phyloP scores from a whole-genome alignment of 495 filamentous ascomycete species.

The Hypoxylon fuscum region DNA sequence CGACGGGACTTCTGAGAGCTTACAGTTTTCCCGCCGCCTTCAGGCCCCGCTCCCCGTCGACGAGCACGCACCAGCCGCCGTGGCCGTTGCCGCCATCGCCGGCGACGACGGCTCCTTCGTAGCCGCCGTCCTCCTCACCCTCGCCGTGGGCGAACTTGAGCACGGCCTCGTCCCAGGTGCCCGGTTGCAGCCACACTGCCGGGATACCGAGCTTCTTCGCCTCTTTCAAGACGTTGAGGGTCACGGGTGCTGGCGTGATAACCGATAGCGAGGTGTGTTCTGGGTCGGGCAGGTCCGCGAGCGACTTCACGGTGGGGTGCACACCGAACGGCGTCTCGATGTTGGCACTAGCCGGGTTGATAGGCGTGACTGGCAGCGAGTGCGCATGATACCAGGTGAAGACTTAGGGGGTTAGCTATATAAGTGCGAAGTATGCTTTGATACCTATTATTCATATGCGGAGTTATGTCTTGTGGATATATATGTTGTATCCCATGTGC shows the following conservation, averaged over 20 bases:
- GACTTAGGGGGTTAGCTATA: constrained; percentile 61
- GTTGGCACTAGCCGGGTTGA: constrained; percentile 72
- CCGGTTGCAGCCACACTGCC: constrained; percentile 92
- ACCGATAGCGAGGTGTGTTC: constrained; percentile 79
- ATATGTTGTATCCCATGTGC: constrained; percentile 21
- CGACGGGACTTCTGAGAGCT: constrained; percentile 9
- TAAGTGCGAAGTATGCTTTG: background rate
- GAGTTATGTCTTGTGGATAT: background rate
- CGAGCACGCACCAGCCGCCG: constrained; percentile 92
- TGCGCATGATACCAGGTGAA: constrained; percentile 88
- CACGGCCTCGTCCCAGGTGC: constrained; percentile 79
- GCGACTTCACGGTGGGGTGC: constrained; percentile 71
- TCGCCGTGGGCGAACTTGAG: constrained; percentile 69
- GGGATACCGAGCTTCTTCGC: constrained; percentile 81
- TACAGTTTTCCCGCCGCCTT: constrained; percentile 63
- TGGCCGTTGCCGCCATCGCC: constrained; percentile 71
- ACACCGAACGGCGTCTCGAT: constrained; percentile 62
- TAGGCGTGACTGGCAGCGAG: constrained; percentile 76
- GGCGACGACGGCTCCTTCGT: constrained; percentile 70
- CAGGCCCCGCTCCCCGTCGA: constrained; percentile 82
- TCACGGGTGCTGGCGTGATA: constrained; percentile 85
- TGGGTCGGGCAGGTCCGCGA: constrained; percentile 69
- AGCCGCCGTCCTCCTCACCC: constrained; percentile 53
- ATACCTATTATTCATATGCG: background rate
- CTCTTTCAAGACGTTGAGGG: constrained; percentile 73